Conservation (phyloP, 371 early-diverging fungal species). For the Haplosporangium sp. region DNA sequence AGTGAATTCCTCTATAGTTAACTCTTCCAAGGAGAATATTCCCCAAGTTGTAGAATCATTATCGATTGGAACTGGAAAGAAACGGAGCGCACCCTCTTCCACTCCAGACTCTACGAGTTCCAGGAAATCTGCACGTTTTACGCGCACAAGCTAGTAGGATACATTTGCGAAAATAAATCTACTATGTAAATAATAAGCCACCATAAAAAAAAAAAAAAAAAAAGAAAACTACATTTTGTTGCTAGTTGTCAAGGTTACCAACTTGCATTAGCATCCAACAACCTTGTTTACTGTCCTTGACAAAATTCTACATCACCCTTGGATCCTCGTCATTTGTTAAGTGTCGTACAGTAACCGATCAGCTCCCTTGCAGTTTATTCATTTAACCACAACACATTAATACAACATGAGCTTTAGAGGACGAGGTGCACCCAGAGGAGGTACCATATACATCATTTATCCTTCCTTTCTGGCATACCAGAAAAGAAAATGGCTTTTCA, state of each 20-base stretch:
- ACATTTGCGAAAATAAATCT: not conserved
- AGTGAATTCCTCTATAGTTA: no score
- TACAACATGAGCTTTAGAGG: constrained; percentile 51
- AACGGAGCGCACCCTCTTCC: not conserved
- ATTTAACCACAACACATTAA: constrained; percentile 17
- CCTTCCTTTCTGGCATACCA: not conserved
- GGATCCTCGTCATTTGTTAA: not conserved
- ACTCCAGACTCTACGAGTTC: no score
- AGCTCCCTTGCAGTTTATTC: not conserved
- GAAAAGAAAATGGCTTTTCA: no score
- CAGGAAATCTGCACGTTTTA: no score
- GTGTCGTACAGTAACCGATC: not conserved
- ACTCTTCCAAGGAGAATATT: no score
- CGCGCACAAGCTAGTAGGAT: not conserved
- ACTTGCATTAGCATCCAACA: not conserved
- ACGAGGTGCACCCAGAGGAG: constrained; percentile 44
- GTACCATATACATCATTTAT: constrained; percentile 4
- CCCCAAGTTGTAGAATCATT: no score
- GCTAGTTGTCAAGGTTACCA: not conserved
- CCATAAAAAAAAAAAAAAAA: not conserved
- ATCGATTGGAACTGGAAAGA: no score
- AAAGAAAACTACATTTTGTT: not conserved
- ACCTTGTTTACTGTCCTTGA: not conserved
- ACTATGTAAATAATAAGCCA: not conserved
- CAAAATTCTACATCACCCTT: not conserved